These are phyloP conservation scores for Suillus lakei DNA, from an alignment of 768 basidiomycete genomes.

Conservation along the genomic window DNA sequence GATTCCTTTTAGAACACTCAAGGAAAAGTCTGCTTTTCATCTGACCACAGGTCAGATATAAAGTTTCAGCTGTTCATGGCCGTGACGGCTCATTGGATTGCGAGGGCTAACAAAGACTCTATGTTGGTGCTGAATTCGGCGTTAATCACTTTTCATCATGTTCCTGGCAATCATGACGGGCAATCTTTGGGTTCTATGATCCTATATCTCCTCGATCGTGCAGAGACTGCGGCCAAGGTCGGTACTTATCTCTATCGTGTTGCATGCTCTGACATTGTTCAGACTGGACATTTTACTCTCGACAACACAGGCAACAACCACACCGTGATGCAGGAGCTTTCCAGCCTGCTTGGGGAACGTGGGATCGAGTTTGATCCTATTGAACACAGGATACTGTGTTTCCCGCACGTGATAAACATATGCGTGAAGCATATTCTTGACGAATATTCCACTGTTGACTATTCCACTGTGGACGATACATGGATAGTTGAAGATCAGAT, in stretches of 20 bases:
- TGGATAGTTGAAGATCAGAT: slow-evolving; percentile 8
- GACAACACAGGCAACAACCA: slow-evolving; percentile 21
- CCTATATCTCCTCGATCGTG: neutral
- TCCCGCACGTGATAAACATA: slow-evolving; percentile 24
- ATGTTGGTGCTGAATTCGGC: slow-evolving; percentile 1
- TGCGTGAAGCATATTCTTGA: slow-evolving; percentile 3
- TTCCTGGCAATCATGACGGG: slow-evolving; percentile 18
- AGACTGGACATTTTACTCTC: slow-evolving; percentile 11
- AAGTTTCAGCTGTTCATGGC: slow-evolving; percentile 35
- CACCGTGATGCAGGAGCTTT: slow-evolving; percentile 8
- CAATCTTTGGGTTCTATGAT: neutral
- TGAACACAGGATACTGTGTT: slow-evolving; percentile 18
- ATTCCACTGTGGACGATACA: neutral
- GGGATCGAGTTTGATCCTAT: slow-evolving; percentile 12
- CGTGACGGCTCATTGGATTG: slow-evolving; percentile 36
- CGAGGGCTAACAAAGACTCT: neutral
- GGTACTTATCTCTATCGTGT: neutral
- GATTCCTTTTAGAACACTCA: slow-evolving; percentile 1
- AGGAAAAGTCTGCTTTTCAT: slow-evolving; percentile 27
- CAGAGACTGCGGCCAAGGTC: neutral
- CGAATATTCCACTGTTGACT: slow-evolving; percentile 6
- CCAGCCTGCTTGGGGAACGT: neutral
- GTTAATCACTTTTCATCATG: slow-evolving; percentile 18
- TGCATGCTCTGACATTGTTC: slow-evolving; percentile 15
- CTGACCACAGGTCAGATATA: slow-evolving; percentile 38